Base-by-base conservation (phyloP, 768 basidiomycete species). In the Tricholoma sp. region DNA sequence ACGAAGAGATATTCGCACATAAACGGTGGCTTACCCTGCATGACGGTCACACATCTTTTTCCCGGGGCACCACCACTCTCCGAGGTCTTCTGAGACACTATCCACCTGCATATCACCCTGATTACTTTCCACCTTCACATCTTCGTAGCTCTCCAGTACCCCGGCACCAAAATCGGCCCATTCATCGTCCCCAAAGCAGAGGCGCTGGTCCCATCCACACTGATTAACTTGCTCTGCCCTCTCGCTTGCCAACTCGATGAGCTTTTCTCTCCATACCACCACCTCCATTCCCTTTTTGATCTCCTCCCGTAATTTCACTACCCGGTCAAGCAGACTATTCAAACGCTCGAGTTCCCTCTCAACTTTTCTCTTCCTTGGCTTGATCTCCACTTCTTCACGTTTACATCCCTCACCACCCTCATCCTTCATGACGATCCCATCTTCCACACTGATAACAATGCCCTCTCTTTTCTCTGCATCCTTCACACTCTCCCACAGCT, bases 121-220 rank as follows among this genome's bases (percentile, higher is more conserved):
- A 20, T 56, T 65, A 29, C 65, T 65, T 44, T 76, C 72, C 45
- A 70, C 69, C 50, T 67, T 68, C 28, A 65, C 61, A 29, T 77
- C 69, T 33, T 85, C 85, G 59, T 91, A 91, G 62, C 83, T 86
- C 65, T 91, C 86, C 63, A 90, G 62, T 24, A 85, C 87, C 13
- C 79, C 80, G 2, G 71, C 74, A 8, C 83, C 87, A 68, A 84
- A 87, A 50, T 86, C 87, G 36, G 72, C 78, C 76, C 84, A 91
- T 66, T 91, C 89, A 56, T 85, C 84, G 48, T 92, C 89, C n/a
- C 86, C 86, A 66, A 87, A 86, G 57, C 88, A 88, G 20, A 97
- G 75, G 31, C 94, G 78, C 63, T 86, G 85, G 68, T 97, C 94
- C 85, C 93, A 94, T 4, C 94, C 93, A 70, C 94, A 97, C 62